Percentiles rank a stretch among this genome's conserved stretches.
phyloP scores from a whole-genome alignment of 805 yeast species.

The Metschnikowia chrysomelidarum region DNA sequence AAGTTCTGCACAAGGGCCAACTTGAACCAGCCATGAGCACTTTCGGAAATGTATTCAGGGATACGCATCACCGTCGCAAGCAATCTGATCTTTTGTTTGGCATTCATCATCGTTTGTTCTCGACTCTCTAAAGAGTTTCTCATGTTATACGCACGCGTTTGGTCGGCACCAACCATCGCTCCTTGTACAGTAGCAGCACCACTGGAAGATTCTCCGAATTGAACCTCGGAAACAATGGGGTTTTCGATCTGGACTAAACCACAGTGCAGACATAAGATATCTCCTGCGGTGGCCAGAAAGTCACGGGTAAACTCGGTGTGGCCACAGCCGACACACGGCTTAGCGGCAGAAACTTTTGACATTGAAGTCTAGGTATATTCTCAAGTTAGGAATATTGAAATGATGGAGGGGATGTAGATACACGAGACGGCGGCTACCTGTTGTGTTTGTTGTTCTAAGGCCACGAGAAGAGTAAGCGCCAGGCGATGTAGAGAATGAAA shows the following conservation, averaged over 20 bases:
- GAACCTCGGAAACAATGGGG: constrained; percentile 93
- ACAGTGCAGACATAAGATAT: constrained; percentile 76
- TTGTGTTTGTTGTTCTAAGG: too few species aligned
- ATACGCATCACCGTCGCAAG: constrained; percentile 78
- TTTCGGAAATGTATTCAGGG: constrained; percentile 80
- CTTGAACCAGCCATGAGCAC: constrained; percentile 87
- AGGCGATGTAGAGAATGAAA: too few species aligned
- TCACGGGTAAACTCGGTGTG: constrained; percentile 17
- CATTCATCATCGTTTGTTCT: constrained; percentile 85
- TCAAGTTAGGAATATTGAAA: too few species aligned
- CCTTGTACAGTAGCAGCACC: constrained; percentile 98
- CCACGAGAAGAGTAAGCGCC: too few species aligned
- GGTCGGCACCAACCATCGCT: constrained; percentile 86
- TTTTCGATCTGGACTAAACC: constrained; percentile 89
- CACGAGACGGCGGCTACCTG: too few species aligned
- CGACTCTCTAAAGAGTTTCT: constrained; percentile 78
- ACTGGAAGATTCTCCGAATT: constrained; percentile 84
- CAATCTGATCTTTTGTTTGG: constrained; percentile 71
- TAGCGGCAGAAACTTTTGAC: constrained; percentile 12
- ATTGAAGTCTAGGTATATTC: too few species aligned
- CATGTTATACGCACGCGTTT: constrained; percentile 68
- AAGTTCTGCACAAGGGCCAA: constrained; percentile 84
- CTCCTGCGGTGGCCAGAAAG: constrained; percentile 46
- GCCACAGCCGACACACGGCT: constrained; percentile 18
- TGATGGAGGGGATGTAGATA: too few species aligned